Percentiles rank a stretch among this genome's conserved stretches.
These are phyloP conservation scores for Corymbia citriodora DNA, from an alignment of 441 rosid genomes.

Conservation along the genomic window DNA sequence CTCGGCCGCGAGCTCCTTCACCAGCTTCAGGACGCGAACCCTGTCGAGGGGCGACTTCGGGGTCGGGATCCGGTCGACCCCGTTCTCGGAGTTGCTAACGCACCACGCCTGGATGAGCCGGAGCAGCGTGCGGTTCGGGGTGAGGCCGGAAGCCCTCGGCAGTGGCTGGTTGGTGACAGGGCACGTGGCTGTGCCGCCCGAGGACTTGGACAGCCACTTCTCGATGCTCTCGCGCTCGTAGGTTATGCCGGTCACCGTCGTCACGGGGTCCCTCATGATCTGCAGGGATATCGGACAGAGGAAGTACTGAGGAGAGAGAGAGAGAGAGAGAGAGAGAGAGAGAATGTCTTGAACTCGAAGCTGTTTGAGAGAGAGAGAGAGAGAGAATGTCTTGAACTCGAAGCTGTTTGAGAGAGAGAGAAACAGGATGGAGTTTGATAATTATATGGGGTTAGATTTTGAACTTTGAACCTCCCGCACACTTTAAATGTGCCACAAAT, in stretches of 20 bases:
- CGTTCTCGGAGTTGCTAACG: slow-evolving; percentile 6
- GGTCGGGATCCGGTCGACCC: slow-evolving; percentile 26
- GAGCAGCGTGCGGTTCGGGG: slow-evolving; percentile 42
- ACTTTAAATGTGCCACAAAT: background rate
- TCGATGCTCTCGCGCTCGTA: slow-evolving; percentile 71
- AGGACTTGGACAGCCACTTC: slow-evolving; percentile 36
- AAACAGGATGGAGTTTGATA: background rate
- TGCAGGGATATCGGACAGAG: slow-evolving; percentile 65
- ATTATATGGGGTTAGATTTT: background rate
- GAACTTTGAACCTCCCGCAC: background rate
- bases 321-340: background rate
- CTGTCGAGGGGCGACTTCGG: slow-evolving; percentile 20
- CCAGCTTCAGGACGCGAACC: slow-evolving; percentile 14
- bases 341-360: no score
- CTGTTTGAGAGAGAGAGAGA: background rate
- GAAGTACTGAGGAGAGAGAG: slow-evolving; percentile 32
- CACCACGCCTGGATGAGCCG: slow-evolving; percentile 55
- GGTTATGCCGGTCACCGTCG: slow-evolving; percentile 58
- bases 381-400: no score
- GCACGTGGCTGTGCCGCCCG: slow-evolving; percentile 15
- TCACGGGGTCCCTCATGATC: slow-evolving; percentile 69
- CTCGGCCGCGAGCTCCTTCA: slow-evolving; percentile 20
- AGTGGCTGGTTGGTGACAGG: slow-evolving; percentile 50
- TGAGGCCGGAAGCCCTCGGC: slow-evolving; percentile 30
- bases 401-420: no score